phyloP scores from a whole-genome alignment of 2,329 filamentous ascomycete genomes.

The Sordariomycetes sp. region DNA sequence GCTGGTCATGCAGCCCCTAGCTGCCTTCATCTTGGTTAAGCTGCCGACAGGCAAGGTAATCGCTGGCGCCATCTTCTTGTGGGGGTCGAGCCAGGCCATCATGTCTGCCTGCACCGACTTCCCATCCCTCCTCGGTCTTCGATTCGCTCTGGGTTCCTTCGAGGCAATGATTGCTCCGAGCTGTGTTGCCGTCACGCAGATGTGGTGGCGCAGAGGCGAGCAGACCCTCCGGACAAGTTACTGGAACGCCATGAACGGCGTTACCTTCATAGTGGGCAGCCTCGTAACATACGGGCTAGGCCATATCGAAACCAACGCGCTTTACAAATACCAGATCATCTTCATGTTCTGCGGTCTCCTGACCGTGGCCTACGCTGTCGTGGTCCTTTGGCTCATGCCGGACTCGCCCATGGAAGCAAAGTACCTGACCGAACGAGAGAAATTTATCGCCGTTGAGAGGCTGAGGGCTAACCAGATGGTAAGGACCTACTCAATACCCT shows the following conservation, averaged over 20 bases:
- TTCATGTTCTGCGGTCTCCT: conserved; percentile 23
- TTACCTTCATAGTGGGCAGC: conserved; percentile 34
- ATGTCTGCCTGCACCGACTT: conserved; percentile 40
- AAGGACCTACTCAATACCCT: too few species aligned
- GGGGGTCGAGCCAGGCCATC: conserved; percentile 41
- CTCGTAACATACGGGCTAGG: conserved; percentile 19
- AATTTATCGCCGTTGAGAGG: conserved; percentile 47
- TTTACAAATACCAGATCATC: conserved; percentile 13
- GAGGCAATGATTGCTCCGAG: conserved; percentile 30
- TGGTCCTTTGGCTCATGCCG: conserved; percentile 48
- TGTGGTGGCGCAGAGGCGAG: conserved; percentile 24
- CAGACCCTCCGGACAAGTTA: conserved; percentile 19
- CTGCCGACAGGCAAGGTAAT: conserved; percentile 46
- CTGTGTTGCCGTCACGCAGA: conserved; percentile 21
- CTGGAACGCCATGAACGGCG: conserved; percentile 24
- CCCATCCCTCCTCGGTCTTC: conserved; percentile 27
- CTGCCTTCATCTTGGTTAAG: conserved; percentile 45
- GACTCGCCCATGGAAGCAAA: conserved; percentile 53
- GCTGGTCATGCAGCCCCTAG: conserved; percentile 37
- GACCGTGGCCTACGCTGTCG: conserved; percentile 33
- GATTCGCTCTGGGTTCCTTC: conserved; percentile 32
- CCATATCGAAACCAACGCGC: conserved; percentile 12
- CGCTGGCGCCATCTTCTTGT: conserved; percentile 37
- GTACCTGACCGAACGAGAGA: conserved; percentile 47
- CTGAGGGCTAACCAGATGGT: conserved; percentile 40